Evolutionary conservation across 176 grass and related monocot genomes (phyloP).

Genomic region (Zizania latifolia): DNA sequence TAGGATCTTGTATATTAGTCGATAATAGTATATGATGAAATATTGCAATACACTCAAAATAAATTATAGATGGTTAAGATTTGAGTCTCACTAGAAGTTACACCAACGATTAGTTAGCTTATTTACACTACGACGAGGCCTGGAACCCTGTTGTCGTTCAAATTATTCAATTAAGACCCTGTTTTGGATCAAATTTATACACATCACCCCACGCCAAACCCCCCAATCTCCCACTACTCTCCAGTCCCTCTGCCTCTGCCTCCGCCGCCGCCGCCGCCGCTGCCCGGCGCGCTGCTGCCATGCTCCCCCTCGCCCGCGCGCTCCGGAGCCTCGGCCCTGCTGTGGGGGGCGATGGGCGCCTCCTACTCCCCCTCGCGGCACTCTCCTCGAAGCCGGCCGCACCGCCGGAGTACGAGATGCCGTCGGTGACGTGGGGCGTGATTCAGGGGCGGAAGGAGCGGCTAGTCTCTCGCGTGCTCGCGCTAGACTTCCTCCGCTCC

Average conservation of each 20-base stretch:
- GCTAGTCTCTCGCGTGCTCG: slow-evolving; percentile 81
- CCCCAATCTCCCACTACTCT: neutral
- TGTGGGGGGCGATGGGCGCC: neutral
- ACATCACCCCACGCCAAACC: neutral
- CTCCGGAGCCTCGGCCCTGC: slow-evolving; percentile 13
- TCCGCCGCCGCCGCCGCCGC: too few species aligned
- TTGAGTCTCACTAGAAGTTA: too few species aligned
- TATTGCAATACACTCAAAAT: too few species aligned
- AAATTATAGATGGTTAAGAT: too few species aligned
- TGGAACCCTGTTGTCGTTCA: too few species aligned
- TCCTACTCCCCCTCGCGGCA: neutral
- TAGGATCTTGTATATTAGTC: too few species aligned
- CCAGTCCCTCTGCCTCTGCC: neutral
- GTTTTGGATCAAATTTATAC: neutral
- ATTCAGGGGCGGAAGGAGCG: slow-evolving; percentile 92
- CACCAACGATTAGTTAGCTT: too few species aligned
- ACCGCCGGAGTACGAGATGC: slow-evolving; percentile 88
- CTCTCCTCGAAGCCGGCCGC: slow-evolving; percentile 32
- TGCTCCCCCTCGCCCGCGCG: slow-evolving; percentile 24
- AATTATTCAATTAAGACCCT: neutral
- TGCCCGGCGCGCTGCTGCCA: neutral
- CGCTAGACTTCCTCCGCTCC: slow-evolving; percentile 90
- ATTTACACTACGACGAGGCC: too few species aligned
- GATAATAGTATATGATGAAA: too few species aligned
- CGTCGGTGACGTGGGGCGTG: slow-evolving; percentile 90